phyloP scores from a whole-genome alignment of 2,329 filamentous ascomycete species.

The Pseudogymnoascus sp. region DNA sequence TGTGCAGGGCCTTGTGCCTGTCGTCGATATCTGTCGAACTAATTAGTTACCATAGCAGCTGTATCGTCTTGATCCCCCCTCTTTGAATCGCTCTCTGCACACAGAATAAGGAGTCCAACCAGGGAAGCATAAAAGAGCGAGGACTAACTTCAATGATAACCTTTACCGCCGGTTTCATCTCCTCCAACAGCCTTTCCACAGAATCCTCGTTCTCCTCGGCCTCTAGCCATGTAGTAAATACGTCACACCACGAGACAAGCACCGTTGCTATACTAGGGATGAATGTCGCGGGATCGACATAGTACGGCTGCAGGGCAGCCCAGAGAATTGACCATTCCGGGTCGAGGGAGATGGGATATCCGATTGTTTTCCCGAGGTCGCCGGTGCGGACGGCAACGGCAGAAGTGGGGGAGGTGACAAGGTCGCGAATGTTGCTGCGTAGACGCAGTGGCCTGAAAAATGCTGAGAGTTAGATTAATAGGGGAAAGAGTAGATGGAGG shows the following conservation, averaged over 20 bases:
- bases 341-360: constrained; percentile 32
- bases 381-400: constrained; percentile 9
- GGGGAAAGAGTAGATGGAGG: not conserved
- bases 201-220: constrained; percentile 33
- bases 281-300: constrained; percentile 34
- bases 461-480: not conserved
- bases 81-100: not conserved
- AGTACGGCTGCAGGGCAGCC: constrained; percentile 30
- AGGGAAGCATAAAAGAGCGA: constrained; percentile 9
- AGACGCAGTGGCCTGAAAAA: constrained; percentile 16
- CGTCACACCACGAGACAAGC: constrained; percentile 34
- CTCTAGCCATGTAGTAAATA: constrained; percentile 35
- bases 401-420: constrained; percentile 13
- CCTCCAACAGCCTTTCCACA: constrained; percentile 36
- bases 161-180: constrained; percentile 19
- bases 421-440: constrained; percentile 16
- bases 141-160: constrained; percentile 28
- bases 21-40: constrained; percentile 18
- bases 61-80: not conserved
- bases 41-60: not conserved
- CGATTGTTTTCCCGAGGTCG: constrained; percentile 26
- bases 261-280: constrained; percentile 30
- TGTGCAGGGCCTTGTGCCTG: constrained; percentile 26
- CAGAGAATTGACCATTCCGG: constrained; percentile 38
- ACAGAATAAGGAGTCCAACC: not conserved